Conservation (phyloP, 1,284 basidiomycete species). For the Moesziomyces aphidis region DNA sequence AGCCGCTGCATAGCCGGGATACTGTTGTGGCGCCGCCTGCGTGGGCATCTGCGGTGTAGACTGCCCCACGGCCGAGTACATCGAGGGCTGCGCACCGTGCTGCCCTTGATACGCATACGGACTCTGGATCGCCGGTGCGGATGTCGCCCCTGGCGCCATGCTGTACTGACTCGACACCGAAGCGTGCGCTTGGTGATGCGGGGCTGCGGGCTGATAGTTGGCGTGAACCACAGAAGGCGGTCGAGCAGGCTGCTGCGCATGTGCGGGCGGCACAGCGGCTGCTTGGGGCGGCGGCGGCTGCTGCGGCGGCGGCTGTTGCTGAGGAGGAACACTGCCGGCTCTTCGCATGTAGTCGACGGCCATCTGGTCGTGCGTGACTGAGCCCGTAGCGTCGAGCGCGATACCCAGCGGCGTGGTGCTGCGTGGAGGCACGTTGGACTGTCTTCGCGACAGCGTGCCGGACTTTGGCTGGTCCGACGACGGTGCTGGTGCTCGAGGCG, state of each 20-base stretch:
- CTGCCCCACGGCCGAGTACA: slow-evolving; percentile 43
- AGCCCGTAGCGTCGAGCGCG: slow-evolving; percentile 79
- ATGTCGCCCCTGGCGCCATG: slow-evolving; percentile 25
- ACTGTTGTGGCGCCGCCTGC: slow-evolving; percentile 28
- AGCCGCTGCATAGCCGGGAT: slow-evolving; percentile 24
- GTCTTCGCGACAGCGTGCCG: slow-evolving; percentile 39
- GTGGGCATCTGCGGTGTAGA: slow-evolving; percentile 21
- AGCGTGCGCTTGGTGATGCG: slow-evolving; percentile 52
- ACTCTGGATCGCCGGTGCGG: slow-evolving; percentile 26
- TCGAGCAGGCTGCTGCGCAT: slow-evolving; percentile 29
- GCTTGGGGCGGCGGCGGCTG: slow-evolving; percentile 43
- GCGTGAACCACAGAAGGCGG: slow-evolving; percentile 45
- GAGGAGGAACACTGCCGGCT: slow-evolving; percentile 75
- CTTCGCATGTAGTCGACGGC: slow-evolving; percentile 72
- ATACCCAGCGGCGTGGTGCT: slow-evolving; percentile 75
- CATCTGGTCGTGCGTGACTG: slow-evolving; percentile 83
- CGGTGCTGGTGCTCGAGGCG: slow-evolving; percentile 20
- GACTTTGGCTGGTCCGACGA: slow-evolving; percentile 30
- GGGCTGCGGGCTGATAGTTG: slow-evolving; percentile 27
- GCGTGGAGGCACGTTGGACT: slow-evolving; percentile 46
- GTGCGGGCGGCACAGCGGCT: slow-evolving; percentile 5
- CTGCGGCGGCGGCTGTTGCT: slow-evolving; percentile 67
- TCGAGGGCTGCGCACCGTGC: slow-evolving; percentile 39
- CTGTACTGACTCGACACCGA: slow-evolving; percentile 51
- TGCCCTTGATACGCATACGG: slow-evolving; percentile 31